Base-by-base conservation (phyloP, 75 land plant genomes). In the Pinus taeda region DNA sequence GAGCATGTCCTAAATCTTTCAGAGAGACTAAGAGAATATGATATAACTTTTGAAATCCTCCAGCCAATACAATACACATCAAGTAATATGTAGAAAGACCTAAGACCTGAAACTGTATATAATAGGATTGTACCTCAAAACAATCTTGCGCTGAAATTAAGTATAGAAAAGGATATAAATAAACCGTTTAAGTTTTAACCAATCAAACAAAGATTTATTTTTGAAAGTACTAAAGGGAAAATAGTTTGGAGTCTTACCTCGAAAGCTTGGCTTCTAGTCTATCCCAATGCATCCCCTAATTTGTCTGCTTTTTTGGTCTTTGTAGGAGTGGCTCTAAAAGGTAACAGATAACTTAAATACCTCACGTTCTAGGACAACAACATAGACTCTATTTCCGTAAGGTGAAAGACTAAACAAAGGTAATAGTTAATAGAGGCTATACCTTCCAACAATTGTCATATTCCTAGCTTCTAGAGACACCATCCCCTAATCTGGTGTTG, bases 221-320 rank as follows among this genome's bases (percentile, higher is more conserved):
- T 30, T 69, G 8, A 36, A 36, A 39, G 49, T 7, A 39, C n/a
- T 67, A 20, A 39, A 67, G 71, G 39, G 9, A 3, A n/a, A 20
- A 7, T 2, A 39, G 22, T 39, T 69, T 9, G 8, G 49, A 42
- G 20, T 42, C 36, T 2, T 39, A 81, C 82, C 82, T 81, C 0
- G 26, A 26, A 26, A 26, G 0, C 26, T 26, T 0, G 2, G 33
- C 1, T 33, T 33, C 0, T 33, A 33, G 1, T 33, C 33, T 33
- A 1, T 33, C 33, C 33, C 33, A 26, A 26, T 0, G 2, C 2
- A 33, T 33, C 33, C 33, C 33, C 33, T 33, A 33, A 33, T 33
- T 0, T 33, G 33, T 26, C 33, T 33, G 2, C 2, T 33, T 33
- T 1, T 33, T 33, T 0, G 33, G 33, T 33, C 33, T 33, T 33